A percentile compares a stretch with the other conserved stretches of the same genome.
These are phyloP conservation scores for Furcasterigmium sp. DNA, from an alignment of 2,329 filamentous ascomycete genomes.

Conservation along the genomic window DNA sequence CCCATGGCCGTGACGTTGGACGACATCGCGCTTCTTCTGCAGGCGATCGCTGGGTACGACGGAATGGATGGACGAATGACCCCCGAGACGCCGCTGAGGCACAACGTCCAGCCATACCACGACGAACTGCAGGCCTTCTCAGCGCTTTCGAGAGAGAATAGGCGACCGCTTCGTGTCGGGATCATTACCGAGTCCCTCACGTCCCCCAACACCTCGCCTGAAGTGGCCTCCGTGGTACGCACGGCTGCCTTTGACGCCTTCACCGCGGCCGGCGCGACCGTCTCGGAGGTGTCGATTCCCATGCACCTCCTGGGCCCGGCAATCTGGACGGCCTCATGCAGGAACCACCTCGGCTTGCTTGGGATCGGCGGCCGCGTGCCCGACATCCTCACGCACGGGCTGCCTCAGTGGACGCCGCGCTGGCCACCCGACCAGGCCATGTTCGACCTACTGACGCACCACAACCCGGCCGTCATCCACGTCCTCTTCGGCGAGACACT, in stretches of 20 bases:
- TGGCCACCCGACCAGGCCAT: conserved; percentile 30
- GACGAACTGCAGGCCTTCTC: conserved; percentile 14
- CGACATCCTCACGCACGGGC: conserved; percentile 20
- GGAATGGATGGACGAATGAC: conserved; percentile 39
- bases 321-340: conserved; percentile 40
- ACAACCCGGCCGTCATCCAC: conserved; percentile 39
- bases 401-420: conserved; percentile 21
- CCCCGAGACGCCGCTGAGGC: conserved; percentile 28
- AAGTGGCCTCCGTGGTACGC: conserved; percentile 29
- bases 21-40: conserved; percentile 34
- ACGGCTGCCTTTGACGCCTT: conserved; percentile 29
- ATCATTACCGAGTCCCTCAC: conserved; percentile 38
- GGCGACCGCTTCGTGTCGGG: conserved; percentile 31
- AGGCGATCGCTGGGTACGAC: conserved; percentile 41
- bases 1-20: conserved; percentile 34
- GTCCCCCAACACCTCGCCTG: conserved; percentile 26
- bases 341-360: conserved; percentile 19
- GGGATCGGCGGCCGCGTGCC: conserved; percentile 23
- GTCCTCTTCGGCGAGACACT: conserved; percentile 32
- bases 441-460: conserved; percentile 35
- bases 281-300: conserved; percentile 39
- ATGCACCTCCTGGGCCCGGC: conserved; percentile 38
- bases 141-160: conserved; percentile 19
- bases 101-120: conserved; percentile 25
- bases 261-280: conserved; percentile 32